Conservation (phyloP, 2,329 filamentous ascomycete genomes). For the Hymenoscyphus infarciens region DNA sequence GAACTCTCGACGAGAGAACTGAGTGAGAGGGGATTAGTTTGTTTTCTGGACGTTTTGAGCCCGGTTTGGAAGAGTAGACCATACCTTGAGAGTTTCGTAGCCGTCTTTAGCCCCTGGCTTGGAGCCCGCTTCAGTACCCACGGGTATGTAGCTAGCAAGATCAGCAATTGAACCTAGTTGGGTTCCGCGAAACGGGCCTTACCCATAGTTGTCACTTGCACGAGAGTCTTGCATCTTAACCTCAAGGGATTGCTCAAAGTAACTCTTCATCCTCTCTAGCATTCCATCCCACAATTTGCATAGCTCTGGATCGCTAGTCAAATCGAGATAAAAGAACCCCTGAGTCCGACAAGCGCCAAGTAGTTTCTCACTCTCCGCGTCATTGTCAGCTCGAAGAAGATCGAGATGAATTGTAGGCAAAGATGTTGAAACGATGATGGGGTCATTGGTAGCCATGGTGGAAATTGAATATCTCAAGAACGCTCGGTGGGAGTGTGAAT, state of each 20-base stretch:
- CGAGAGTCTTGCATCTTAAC: constrained; percentile 12
- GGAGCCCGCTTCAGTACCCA: constrained; percentile 9
- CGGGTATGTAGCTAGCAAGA: constrained; percentile 7
- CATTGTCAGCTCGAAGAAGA: not conserved
- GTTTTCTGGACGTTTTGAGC: not conserved
- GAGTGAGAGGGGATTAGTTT: not conserved
- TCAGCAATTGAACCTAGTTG: not conserved
- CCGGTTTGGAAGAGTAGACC: not conserved
- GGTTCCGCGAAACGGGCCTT: not conserved
- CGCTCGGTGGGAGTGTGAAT: not conserved
- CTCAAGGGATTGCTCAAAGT: constrained; percentile 14
- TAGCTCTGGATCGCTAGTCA: constrained; percentile 8
- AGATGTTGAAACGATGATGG: not conserved
- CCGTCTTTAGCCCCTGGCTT: constrained; percentile 8
- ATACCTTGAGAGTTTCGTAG: constrained; percentile 14
- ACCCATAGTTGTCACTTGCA: constrained; percentile 10
- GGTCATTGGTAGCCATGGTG: not conserved
- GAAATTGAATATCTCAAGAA: no score
- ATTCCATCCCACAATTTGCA: constrained; percentile 8
- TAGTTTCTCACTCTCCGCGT: not conserved
- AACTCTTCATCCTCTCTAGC: constrained; percentile 10
- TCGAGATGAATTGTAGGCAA: not conserved
- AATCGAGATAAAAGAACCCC: constrained; percentile 15
- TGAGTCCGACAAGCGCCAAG: constrained; percentile 9
- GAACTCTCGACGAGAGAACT: not conserved